phyloP scores from a whole-genome alignment of 495 filamentous ascomycete species.

The Amphirosellinia nigrospora region DNA sequence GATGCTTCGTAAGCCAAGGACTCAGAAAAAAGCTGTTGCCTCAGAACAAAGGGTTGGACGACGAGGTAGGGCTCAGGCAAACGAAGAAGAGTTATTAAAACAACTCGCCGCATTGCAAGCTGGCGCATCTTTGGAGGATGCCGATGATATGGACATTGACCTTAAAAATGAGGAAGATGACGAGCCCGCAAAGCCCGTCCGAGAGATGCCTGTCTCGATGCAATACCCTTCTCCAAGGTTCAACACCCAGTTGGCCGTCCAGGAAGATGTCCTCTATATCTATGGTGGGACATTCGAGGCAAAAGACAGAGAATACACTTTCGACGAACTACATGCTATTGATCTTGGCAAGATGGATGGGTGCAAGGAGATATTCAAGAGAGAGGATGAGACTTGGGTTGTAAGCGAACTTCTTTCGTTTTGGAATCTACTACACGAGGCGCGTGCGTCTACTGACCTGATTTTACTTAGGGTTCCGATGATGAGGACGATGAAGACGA shows the following conservation, averaged over 20 bases:
- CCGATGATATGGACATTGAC: slow-evolving; percentile 63
- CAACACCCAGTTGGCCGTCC: slow-evolving; percentile 86
- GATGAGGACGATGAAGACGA: slow-evolving; percentile 79
- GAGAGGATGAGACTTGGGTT: slow-evolving; percentile 85
- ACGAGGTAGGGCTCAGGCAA: slow-evolving; percentile 75
- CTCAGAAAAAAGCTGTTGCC: slow-evolving; percentile 61
- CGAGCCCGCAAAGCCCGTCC: slow-evolving; percentile 50
- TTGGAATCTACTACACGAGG: background rate
- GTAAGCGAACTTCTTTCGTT: slow-evolving; percentile 46
- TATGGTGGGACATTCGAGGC: slow-evolving; percentile 96
- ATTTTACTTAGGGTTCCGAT: slow-evolving; percentile 57
- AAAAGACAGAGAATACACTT: slow-evolving; percentile 90
- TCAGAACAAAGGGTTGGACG: slow-evolving; percentile 64
- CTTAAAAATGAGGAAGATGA: slow-evolving; percentile 50
- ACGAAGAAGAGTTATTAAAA: slow-evolving; percentile 86
- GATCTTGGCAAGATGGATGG: slow-evolving; percentile 92
- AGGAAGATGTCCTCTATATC: slow-evolving; percentile 89
- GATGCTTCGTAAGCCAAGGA: slow-evolving; percentile 69
- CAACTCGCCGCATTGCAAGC: slow-evolving; percentile 83
- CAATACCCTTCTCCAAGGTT: slow-evolving; percentile 88
- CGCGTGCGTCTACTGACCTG: slow-evolving; percentile 31
- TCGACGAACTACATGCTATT: slow-evolving; percentile 91
- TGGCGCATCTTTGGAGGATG: slow-evolving; percentile 63
- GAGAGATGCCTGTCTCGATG: slow-evolving; percentile 64
- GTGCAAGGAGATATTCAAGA: slow-evolving; percentile 83